A percentile compares a stretch with the other conserved stretches of the same genome.
These are phyloP conservation scores for Penicillium palitans DNA, from an alignment of 2,329 filamentous ascomycete genomes.

Conservation along the genomic window DNA sequence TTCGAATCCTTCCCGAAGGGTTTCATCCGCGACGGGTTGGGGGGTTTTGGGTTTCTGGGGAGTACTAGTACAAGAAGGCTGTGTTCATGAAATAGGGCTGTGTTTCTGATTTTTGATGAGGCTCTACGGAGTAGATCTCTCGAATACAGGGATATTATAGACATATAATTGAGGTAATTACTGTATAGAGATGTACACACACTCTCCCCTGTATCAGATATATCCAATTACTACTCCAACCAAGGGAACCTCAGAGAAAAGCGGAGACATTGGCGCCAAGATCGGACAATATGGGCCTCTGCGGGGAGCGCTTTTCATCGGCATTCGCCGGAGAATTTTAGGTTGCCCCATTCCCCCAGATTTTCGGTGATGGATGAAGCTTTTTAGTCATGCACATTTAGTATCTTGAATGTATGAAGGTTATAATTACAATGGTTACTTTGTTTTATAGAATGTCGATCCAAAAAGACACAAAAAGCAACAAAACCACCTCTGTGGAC, in stretches of 20 bases:
- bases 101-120: not conserved
- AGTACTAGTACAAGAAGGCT: not conserved
- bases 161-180: not conserved
- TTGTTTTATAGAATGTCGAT: not conserved
- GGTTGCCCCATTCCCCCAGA: not conserved
- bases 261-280: constrained; percentile 11
- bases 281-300: not conserved
- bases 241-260: not conserved
- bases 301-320: constrained; percentile 2
- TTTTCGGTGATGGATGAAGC: not conserved
- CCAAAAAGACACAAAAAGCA: not conserved
- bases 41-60: not conserved
- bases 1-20: not conserved
- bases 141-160: not conserved
- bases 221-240: not conserved
- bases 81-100: not conserved
- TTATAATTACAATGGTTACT: no score
- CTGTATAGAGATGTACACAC: not conserved
- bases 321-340: not conserved
- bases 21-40: not conserved
- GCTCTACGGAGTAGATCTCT: not conserved
- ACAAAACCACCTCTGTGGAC: not conserved
- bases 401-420: not conserved
- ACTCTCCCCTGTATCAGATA: not conserved
- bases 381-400: not conserved